Evolutionary conservation across 1,284 basidiomycete genomes (phyloP).

Genomic region (Rhodotorula sp.): DNA sequence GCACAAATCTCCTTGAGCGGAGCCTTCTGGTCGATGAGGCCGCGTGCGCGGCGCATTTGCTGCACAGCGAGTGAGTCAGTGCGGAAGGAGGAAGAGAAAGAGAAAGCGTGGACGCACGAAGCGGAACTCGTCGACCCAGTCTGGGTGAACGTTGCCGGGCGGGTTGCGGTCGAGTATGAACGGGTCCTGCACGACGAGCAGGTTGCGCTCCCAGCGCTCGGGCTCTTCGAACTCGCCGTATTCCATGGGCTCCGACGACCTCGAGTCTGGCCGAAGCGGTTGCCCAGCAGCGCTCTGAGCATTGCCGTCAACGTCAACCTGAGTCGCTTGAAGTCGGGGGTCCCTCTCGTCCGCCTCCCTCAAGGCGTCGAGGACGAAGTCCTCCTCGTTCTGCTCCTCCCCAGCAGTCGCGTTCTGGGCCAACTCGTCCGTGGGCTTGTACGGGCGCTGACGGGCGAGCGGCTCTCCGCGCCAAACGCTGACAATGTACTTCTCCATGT

Average conservation of each 20-base stretch:
- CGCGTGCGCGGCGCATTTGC: slow-evolving; percentile 30
- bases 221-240: slow-evolving; percentile 42
- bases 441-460: slow-evolving; percentile 15
- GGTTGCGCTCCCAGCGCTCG: slow-evolving; percentile 43
- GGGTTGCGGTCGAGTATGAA: slow-evolving; percentile 50
- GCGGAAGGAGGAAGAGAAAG: too few relatives aligned
- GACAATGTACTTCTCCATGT: slow-evolving; percentile 15
- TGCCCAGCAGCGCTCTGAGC: not conserved
- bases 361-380: slow-evolving; percentile 15
- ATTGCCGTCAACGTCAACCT: not conserved
- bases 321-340: not conserved
- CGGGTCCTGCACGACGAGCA: slow-evolving; percentile 49
- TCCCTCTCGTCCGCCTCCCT: not conserved
- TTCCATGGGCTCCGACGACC: slow-evolving; percentile 31
- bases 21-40: slow-evolving; percentile 21
- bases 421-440: not conserved
- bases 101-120: slow-evolving; percentile 5
- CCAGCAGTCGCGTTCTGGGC: not conserved
- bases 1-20: slow-evolving; percentile 23
- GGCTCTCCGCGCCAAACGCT: slow-evolving; percentile 22
- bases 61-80: not conserved
- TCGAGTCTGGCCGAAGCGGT: slow-evolving; percentile 7
- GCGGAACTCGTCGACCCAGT: slow-evolving; percentile 36
- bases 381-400: not conserved
- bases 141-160: slow-evolving; percentile 44